These are phyloP conservation scores for Jatropha podagrica DNA, from an alignment of 441 rosid genomes.

Conservation along the genomic window DNA sequence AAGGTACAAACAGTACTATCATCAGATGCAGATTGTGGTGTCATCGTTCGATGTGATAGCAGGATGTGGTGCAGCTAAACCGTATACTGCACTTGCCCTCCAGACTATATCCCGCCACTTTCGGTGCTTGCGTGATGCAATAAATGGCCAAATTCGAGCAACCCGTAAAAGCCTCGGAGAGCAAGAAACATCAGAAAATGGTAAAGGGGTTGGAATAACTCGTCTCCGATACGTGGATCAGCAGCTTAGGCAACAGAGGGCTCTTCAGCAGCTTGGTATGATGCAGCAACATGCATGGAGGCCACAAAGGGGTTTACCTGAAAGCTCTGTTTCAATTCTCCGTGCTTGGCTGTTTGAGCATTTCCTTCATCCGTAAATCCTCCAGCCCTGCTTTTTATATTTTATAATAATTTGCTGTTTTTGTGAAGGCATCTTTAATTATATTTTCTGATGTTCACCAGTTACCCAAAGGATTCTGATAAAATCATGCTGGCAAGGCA, in stretches of 20 bases:
- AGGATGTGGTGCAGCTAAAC: constrained; percentile 89
- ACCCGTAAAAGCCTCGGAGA: constrained; percentile 77
- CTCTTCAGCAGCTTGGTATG: constrained; percentile 87
- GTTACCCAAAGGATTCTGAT: constrained; percentile 96
- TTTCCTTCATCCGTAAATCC: constrained; percentile 94
- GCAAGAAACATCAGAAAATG: constrained; percentile 64
- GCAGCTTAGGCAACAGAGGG: constrained; percentile 90
- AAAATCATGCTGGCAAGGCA: constrained; percentile 95
- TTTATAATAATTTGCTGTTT: constrained; percentile 5
- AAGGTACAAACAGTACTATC: constrained; percentile 87
- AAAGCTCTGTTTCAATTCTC: constrained; percentile 84
- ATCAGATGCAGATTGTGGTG: constrained; percentile 95
- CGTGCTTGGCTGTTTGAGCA: constrained; percentile 99
- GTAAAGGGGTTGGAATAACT: constrained; percentile 66
- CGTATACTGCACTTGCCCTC: constrained; percentile 87
- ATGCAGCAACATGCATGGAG: constrained; percentile 92
- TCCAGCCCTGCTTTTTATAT: constrained; percentile 4
- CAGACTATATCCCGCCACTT: constrained; percentile 97
- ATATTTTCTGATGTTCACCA: constrained; percentile 30
- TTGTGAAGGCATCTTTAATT: neutral
- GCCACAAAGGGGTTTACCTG: constrained; percentile 97
- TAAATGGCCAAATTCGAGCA: constrained; percentile 58
- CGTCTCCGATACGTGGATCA: constrained; percentile 90
- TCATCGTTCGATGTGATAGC: constrained; percentile 92
- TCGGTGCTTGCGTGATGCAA: constrained; percentile 83